A percentile compares a stretch with the other conserved stretches of the same genome.
phyloP scores from a whole-genome alignment of 257 asterid genomes.

The Petunia axillaris region DNA sequence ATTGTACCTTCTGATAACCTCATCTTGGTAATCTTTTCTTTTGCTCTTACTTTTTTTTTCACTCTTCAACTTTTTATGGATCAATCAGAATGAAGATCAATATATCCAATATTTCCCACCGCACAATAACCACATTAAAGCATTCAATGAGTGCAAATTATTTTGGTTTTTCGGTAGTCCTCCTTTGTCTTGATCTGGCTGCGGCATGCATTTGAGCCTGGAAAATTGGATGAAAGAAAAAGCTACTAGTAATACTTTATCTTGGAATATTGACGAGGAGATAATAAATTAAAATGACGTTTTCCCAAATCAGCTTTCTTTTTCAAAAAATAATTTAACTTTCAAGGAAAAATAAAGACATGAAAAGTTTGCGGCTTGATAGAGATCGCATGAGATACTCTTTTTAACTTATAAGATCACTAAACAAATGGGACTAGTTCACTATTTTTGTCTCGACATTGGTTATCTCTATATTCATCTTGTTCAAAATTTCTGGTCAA shows the following conservation, averaged over 20 bases:
- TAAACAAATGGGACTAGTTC: background rate
- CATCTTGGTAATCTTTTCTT: slow-evolving; percentile 14
- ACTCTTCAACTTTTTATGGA: slow-evolving; percentile 19
- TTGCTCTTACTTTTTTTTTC: background rate
- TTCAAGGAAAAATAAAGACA: background rate
- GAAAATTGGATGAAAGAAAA: background rate
- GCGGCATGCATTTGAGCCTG: background rate
- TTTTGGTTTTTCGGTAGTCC: slow-evolving; percentile 29
- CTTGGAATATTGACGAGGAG: background rate
- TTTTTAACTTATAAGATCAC: no score
- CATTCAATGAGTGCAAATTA: slow-evolving; percentile 28
- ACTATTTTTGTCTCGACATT: background rate
- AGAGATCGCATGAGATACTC: background rate
- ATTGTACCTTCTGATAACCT: background rate
- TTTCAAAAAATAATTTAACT: background rate
- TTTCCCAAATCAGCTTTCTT: background rate
- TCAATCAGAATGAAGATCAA: slow-evolving; percentile 42
- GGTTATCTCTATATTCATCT: background rate
- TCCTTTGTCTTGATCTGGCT: background rate
- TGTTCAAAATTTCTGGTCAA: background rate
- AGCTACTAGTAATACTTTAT: background rate
- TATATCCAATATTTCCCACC: slow-evolving; percentile 30
- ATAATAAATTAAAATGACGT: background rate
- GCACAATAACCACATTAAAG: slow-evolving; percentile 33
- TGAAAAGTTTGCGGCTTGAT: background rate